A percentile compares a stretch with the other conserved stretches of the same genome.
phyloP scores from a whole-genome alignment of 2,329 filamentous ascomycete species.

The Malbranchea zuffiana region DNA sequence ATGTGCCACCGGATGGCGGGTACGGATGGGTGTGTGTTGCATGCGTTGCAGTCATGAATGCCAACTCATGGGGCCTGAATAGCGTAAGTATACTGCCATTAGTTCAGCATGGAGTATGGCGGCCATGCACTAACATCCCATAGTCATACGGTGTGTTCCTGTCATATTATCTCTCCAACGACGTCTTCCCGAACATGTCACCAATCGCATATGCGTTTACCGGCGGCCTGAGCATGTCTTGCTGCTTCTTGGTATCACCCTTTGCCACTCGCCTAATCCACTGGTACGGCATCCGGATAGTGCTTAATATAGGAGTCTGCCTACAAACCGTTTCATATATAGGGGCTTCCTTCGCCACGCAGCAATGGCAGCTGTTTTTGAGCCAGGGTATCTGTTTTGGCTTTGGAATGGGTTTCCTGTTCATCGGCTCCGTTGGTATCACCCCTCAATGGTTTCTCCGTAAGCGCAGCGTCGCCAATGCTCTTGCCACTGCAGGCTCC shows the following conservation, averaged over 20 bases:
- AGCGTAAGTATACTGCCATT: conserved; percentile 35
- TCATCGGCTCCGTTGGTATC: conserved; percentile 46
- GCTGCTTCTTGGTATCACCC: conserved; percentile 47
- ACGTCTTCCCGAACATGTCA: conserved; percentile 45
- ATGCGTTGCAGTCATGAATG: conserved; percentile 49
- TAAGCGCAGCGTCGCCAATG: conserved; percentile 48
- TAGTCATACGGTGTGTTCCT: conserved; percentile 48
- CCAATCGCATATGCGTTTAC: conserved; percentile 50
- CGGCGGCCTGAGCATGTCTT: conserved; percentile 49
- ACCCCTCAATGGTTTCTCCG: conserved; percentile 53
- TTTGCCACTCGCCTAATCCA: conserved; percentile 45
- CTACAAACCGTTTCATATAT: conserved; percentile 46
- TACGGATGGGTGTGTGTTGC: conserved; percentile 54
- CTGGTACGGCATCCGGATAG: conserved; percentile 42
- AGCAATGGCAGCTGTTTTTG: conserved; percentile 52
- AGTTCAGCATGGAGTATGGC: too few relatives aligned
- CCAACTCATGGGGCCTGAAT: conserved; percentile 66
- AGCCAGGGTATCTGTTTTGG: conserved; percentile 52
- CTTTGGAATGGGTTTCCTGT: conserved; percentile 52
- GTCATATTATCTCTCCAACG: conserved; percentile 45
- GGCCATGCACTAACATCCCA: too few relatives aligned
- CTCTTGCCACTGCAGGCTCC: conserved; percentile 47
- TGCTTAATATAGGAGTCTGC: conserved; percentile 46
- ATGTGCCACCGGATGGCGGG: conserved; percentile 43
- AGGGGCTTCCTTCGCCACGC: conserved; percentile 44